Evolutionary conservation across 2,329 filamentous ascomycete species (phyloP), one percentile per base, ranked within the genome.

Genomic region (Tolypocladium album): DNA sequence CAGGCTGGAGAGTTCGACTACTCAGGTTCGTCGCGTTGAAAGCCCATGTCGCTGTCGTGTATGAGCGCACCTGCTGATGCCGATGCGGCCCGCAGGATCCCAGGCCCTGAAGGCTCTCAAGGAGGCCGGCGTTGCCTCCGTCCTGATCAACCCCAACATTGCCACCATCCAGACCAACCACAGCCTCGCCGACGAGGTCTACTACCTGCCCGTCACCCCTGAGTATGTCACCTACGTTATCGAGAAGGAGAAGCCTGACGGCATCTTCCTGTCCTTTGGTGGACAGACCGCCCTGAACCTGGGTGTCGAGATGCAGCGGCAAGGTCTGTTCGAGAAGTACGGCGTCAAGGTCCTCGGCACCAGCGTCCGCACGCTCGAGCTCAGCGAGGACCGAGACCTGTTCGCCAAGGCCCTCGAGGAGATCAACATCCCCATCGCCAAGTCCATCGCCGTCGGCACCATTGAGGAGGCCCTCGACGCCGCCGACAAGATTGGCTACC

Each of bases 1-100:
- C 93, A 97, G 78, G 93, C 93, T 65, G 93, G 93, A 79, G 93
- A 97, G 79, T 97, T 97, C 70, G 93, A 97, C 78, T 97, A 97
- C 77, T 97, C 94, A 75, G 93, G 92, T 96, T 81, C 66, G 87
- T 82, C 65, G 3, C 66, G 87, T 82, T 65, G 3, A 42, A 4
- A 9, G n/a, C 55, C 13, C n/a, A 1, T 13, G 56, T 31, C 31
- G 27, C 38, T 17, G 24, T 38, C 20, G 17, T 15, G 20, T 8
- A 34, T 47, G n/a, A 45, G 45, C 3, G 24, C 24, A 4, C 15
- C 9, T 15, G 59, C 56, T 57, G 38, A 59, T 43, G 42, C n/a
- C 36, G 13, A 58, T 57, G 55, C 55, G 64, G 70, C 9, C 17
- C 22, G 12, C 70, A 96, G 92, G 94, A 65, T 92, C 93, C 7